These are phyloP conservation scores for Leucocoprinus leucothites DNA, from an alignment of 768 basidiomycete genomes.

Conservation along the genomic window DNA sequence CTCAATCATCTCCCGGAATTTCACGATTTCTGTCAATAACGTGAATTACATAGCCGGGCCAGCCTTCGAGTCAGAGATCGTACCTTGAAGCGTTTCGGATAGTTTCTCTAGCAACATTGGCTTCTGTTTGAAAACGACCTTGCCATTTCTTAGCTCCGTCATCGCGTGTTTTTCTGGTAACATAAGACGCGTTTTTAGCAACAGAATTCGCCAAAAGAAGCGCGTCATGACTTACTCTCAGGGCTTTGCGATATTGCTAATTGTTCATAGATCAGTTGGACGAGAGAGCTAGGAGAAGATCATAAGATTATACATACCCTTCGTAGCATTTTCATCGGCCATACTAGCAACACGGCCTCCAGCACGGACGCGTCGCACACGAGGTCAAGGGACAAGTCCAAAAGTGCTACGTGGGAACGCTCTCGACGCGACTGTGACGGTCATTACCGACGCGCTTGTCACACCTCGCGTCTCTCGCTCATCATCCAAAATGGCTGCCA, in stretches of 20 bases:
- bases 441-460: constrained; percentile 14
- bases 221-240: constrained; percentile 31
- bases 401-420: constrained; percentile 28
- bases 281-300: neutral
- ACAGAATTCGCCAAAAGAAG: constrained; percentile 9
- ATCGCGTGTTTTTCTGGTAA: constrained; percentile 35
- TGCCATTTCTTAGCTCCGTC: constrained; percentile 74
- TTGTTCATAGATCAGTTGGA: neutral
- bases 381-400: constrained; percentile 18
- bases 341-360: neutral
- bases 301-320: neutral
- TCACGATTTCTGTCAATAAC: constrained; percentile 60
- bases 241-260: constrained; percentile 12
- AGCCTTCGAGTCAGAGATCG: constrained; percentile 14
- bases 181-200: constrained; percentile 26
- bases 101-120: constrained; percentile 69
- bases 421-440: constrained; percentile 35
- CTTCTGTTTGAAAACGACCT: constrained; percentile 75
- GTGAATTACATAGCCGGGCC: constrained; percentile 12
- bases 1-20: constrained; percentile 72
- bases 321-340: neutral
- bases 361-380: constrained; percentile 2
- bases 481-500: constrained; percentile 42
- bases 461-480: constrained; percentile 17
- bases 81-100: constrained; percentile 81